Percentiles rank a stretch among this genome's conserved stretches.
Evolutionary conservation across 176 grass and related monocot genomes (phyloP).

Genomic region (Phragmites australis): DNA sequence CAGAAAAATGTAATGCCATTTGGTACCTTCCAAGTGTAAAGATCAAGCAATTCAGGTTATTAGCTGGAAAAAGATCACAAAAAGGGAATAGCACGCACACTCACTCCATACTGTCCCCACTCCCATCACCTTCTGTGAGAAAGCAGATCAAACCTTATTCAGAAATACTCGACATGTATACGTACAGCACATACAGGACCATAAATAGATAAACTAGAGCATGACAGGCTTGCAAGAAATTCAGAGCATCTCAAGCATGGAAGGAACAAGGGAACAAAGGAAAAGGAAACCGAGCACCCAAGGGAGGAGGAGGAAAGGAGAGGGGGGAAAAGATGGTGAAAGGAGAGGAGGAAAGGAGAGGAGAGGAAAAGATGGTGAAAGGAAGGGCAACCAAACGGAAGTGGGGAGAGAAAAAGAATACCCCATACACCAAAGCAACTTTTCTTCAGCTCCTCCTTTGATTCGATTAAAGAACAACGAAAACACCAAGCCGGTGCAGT

Average conservation of each 20-base stretch:
- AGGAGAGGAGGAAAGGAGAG: background rate
- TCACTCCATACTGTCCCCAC: background rate
- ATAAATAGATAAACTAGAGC: background rate
- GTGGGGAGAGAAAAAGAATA: constrained; percentile 15
- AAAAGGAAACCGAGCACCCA: constrained; percentile 9
- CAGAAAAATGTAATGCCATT: too few relatives aligned
- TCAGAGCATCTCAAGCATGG: background rate
- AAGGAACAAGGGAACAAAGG: constrained; percentile 28
- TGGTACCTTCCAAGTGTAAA: constrained; percentile 29
- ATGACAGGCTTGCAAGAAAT: background rate
- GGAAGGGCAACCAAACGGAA: background rate
- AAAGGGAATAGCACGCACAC: background rate
- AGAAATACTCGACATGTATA: background rate
- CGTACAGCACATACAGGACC: background rate
- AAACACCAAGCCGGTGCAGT: constrained; percentile 30
- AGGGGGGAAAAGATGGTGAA: background rate
- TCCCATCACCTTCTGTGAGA: background rate
- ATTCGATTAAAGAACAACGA: constrained; percentile 9
- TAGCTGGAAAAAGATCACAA: background rate
- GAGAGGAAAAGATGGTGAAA: background rate
- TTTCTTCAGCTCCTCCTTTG: background rate
- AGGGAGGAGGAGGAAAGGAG: background rate
- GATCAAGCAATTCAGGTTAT: constrained; percentile 13
- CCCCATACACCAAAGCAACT: constrained; percentile 42
- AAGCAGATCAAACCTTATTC: background rate